Conservation (phyloP, 2,329 filamentous ascomycete genomes). For the Massarina eburnea region DNA sequence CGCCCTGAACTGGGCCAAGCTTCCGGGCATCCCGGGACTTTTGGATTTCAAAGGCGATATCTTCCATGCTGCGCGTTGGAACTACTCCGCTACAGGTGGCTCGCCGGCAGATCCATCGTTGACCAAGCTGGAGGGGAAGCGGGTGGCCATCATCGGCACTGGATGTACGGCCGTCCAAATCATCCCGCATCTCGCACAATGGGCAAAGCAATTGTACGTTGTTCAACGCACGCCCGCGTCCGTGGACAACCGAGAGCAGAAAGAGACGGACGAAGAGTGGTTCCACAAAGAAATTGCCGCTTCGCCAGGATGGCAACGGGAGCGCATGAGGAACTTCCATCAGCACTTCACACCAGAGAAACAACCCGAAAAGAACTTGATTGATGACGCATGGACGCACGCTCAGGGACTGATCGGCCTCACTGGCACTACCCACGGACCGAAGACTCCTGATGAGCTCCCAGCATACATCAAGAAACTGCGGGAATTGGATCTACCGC, state of each 20-base stretch:
- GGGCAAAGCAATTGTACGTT: constrained; percentile 56
- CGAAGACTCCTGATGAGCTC: constrained; percentile 10
- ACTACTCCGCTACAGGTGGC: constrained; percentile 25
- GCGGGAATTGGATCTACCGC: constrained; percentile 3
- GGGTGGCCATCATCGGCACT: constrained; percentile 39
- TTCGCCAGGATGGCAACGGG: constrained; percentile 51
- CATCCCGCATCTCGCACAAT: constrained; percentile 46
- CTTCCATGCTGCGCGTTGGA: constrained; percentile 34
- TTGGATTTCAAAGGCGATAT: constrained; percentile 9
- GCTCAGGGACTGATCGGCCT: constrained; percentile 12
- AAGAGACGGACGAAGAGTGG: constrained; percentile 7
- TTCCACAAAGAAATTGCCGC: constrained; percentile 42
- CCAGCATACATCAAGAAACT: constrained; percentile 34
- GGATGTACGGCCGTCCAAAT: constrained; percentile 38
- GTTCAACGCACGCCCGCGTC: constrained; percentile 58
- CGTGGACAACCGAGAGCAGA: constrained; percentile 40
- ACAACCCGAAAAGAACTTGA: constrained; percentile 38
- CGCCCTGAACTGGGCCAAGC: constrained; percentile 47
- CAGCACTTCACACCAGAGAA: constrained; percentile 35
- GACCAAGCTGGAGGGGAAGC: constrained; percentile 38
- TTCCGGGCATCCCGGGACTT: constrained; percentile 16
- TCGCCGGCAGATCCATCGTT: constrained; percentile 22
- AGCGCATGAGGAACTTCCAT: constrained; percentile 50
- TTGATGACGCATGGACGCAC: constrained; percentile 53
- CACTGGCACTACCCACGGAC: constrained; percentile 2